Percentiles rank a stretch among this genome's conserved stretches.
Conservation (phyloP, 257 asterid genomes). For the Knoxia roxburghii region DNA sequence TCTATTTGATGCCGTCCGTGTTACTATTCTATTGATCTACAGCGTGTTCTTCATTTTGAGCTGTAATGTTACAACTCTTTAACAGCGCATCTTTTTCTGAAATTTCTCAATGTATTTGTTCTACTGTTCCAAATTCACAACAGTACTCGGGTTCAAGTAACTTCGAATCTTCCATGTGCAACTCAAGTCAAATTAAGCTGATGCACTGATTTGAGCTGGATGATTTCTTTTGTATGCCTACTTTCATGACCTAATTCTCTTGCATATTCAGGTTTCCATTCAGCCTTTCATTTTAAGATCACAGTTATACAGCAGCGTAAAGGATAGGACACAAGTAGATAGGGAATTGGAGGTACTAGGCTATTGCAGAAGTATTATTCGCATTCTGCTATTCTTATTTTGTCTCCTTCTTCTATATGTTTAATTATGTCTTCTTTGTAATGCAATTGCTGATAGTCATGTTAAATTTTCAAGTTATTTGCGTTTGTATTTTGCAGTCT, state of each 20-base stretch:
- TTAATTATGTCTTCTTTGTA: too few relatives aligned
- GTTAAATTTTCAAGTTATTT: not conserved
- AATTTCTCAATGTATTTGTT: too few relatives aligned
- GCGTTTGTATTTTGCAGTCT: conserved; percentile 40
- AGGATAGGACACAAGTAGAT: conserved; percentile 94
- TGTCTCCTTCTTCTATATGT: not conserved
- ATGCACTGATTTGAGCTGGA: not conserved
- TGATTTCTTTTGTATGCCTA: conserved; percentile 5
- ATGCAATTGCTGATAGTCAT: too few relatives aligned
- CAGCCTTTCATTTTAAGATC: conserved; percentile 77
- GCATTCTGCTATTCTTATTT: not conserved
- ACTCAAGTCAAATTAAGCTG: not conserved
- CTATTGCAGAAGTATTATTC: not conserved
- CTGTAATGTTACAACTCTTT: too few relatives aligned
- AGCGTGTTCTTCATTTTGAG: not conserved
- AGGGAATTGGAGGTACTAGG: conserved; percentile 84
- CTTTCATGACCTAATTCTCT: conserved; percentile 4
- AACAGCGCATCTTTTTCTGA: too few relatives aligned
- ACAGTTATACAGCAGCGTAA: conserved; percentile 89
- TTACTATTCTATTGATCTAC: not conserved
- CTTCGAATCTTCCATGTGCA: not conserved
- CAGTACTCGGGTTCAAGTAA: not conserved
- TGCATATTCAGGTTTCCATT: conserved; percentile 58
- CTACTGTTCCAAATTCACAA: not conserved
- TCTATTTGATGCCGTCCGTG: not conserved